These are phyloP conservation scores for Diaporthe eres DNA, from an alignment of 2,329 filamentous ascomycete species.

Conservation along the genomic window DNA sequence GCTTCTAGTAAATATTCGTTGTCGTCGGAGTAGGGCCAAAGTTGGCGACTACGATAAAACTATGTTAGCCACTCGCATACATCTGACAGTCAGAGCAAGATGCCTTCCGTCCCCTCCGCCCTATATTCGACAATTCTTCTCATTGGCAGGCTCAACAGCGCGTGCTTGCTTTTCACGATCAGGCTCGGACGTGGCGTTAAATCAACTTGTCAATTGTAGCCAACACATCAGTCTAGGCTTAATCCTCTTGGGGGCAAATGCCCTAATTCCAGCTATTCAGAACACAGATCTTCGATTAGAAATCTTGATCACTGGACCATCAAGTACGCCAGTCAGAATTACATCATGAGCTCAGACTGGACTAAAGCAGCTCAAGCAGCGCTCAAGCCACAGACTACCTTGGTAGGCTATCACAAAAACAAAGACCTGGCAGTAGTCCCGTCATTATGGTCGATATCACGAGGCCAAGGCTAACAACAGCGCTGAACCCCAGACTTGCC, in stretches of 20 bases:
- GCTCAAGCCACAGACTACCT: neutral
- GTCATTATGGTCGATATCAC: neutral
- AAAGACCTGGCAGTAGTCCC: neutral
- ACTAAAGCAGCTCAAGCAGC: neutral
- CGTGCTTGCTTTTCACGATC: too few relatives aligned
- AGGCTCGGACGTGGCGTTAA: neutral
- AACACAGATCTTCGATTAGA: neutral
- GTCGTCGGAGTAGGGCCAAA: neutral
- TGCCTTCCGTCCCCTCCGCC: neutral
- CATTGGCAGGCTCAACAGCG: neutral
- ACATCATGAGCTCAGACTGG: neutral
- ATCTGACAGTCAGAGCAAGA: neutral
- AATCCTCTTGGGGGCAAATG: neutral
- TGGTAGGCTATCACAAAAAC: neutral
- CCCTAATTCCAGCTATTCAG: too few relatives aligned
- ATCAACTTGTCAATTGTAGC: neutral
- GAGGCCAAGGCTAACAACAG: neutral
- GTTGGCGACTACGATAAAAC: neutral
- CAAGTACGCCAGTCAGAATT: neutral
- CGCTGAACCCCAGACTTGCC: conserved; percentile 1
- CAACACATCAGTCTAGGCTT: neutral
- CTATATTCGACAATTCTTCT: neutral
- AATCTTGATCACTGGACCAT: neutral
- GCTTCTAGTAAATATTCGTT: too few relatives aligned
- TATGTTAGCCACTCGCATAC: neutral